Base-by-base conservation (phyloP, 1,284 basidiomycete species). In the Cutaneotrichosporon curvatum region DNA sequence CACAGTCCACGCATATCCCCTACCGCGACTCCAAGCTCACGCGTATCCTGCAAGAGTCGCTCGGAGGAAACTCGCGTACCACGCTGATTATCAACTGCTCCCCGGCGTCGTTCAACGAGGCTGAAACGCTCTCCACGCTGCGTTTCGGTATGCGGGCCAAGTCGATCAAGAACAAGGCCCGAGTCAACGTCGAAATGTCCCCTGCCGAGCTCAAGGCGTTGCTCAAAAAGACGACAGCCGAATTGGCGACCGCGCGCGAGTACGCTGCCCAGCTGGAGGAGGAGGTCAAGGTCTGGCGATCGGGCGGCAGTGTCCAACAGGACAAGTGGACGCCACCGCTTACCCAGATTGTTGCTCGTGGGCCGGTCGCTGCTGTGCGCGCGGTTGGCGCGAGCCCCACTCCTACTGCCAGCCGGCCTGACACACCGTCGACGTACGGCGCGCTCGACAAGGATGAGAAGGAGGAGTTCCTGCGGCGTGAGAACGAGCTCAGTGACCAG, bases 1-100 rank as follows among this genome's bases (percentile, higher is more conserved):
- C 23, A 30, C 55, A 97, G 91, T 87, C 90, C 14, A 88, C 90
- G 58, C 92, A 99, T 68, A 87, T 99, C 47, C 95, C 95, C 0
- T 99, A 99, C 65, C 88, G 95, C 69, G 95, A 99, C 70, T 99
- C 95, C 18, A 99, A 99, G 71, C 83, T 99, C 57, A 99, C 95
- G 22, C 88, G 95, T 68, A 98, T 99, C 63, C 77, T 99, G 53
- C 95, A 98, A 90, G 96, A 99, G 74, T 99, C 95, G 23, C 80
- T 99, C 6, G 95, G 95, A 66, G 95, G 95, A 67, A 99, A 99
- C 74, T 97, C 94, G 28, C 83, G 95, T 35, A 99, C 95, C 18
- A 99, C 95, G 1, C 80, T 99, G 32, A 96, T 99, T 65, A 96
- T 99, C 75, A 99, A 98, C 68, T 97, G 92, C 67, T 99, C 95